Evolutionary conservation across 2,329 filamentous ascomycete genomes (phyloP).

Genomic region (Triangularia setosa): DNA sequence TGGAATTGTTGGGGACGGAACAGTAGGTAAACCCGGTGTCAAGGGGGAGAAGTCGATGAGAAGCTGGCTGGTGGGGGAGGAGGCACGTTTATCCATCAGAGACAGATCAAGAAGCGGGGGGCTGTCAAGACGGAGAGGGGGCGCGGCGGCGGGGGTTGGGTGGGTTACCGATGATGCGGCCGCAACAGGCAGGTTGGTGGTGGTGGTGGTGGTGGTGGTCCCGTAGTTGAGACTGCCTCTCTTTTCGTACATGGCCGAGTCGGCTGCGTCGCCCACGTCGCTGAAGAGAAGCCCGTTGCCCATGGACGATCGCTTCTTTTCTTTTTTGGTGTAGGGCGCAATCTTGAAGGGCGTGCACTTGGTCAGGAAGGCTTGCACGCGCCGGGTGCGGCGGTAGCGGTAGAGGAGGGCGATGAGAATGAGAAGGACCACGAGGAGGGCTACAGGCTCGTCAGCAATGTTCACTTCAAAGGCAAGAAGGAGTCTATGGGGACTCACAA

Average conservation of each 20-base stretch:
- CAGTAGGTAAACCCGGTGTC: slow-evolving; percentile 14
- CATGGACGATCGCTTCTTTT: slow-evolving; percentile 25
- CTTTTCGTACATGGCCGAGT: slow-evolving; percentile 19
- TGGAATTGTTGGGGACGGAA: slow-evolving; percentile 16
- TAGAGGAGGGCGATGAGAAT: slow-evolving; percentile 21
- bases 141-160: slow-evolving; percentile 13
- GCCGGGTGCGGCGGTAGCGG: slow-evolving; percentile 24
- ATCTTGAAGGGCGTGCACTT: slow-evolving; percentile 24
- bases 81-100: not conserved
- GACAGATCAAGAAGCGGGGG: slow-evolving; percentile 15
- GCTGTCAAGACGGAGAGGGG: slow-evolving; percentile 11
- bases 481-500: slow-evolving; percentile 12
- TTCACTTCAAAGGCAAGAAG: not conserved
- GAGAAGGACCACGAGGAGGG: slow-evolving; percentile 20
- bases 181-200: not conserved
- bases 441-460: slow-evolving; percentile 11
- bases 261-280: slow-evolving; percentile 17
- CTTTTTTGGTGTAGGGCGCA: slow-evolving; percentile 18
- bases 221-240: slow-evolving; percentile 18
- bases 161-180: slow-evolving; percentile 14
- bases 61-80: slow-evolving; percentile 15
- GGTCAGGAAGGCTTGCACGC: slow-evolving; percentile 22
- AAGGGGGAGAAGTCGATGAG: slow-evolving; percentile 17
- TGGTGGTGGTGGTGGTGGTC: not conserved
- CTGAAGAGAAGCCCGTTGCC: slow-evolving; percentile 24